Evolutionary conservation across 306 rosid species (phyloP), one percentile per base, ranked within the genome.

Genomic region (Erythrophleum fordii): DNA sequence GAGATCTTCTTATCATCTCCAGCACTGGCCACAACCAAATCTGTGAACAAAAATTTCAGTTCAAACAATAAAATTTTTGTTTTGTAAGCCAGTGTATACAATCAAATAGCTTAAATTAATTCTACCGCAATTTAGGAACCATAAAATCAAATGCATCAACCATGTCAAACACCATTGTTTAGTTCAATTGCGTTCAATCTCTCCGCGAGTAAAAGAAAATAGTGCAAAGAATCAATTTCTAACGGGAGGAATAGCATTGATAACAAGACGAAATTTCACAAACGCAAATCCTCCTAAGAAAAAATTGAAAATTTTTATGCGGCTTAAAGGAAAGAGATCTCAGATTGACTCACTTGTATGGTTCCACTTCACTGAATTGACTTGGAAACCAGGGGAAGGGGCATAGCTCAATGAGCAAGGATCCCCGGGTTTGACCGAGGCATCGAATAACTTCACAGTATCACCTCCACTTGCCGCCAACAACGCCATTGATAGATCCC

Each of bases 1-100:
- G 98, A 96, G 73, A 96, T 93, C 97, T 87, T 92, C 91, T 88
- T 92, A 72, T 96, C 99, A 61, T 96, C 99, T 65, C 98, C 99
- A 60, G 97, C 98, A 88, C 99, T 92, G 46, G 96, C 99, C 89
- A 92, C 94, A 80, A 93, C 97, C 88, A 96, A 87, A 89, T 96
- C 99, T 96, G 86, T 59, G 26, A 44, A 55, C 9, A 74, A 80
- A 53, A 37, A 76, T 28, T 29, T 86, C 73, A 70, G 55, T 55
- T 56, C 45, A 71, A 69, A 28, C 39, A 61, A 45, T 29, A 12
- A 29, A 65, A 44, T 25, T 45, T 11, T 45, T 11, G 3, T 5
- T 20, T 6, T 39, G 26, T 22, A 9, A 35, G 5, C 17, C 29
- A 28, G 29, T n/a, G 58, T 22, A 72, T 18, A 11, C 12, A 17